Conservation (phyloP, 2,329 filamentous ascomycete genomes). For the Chaetomium strumarium region DNA sequence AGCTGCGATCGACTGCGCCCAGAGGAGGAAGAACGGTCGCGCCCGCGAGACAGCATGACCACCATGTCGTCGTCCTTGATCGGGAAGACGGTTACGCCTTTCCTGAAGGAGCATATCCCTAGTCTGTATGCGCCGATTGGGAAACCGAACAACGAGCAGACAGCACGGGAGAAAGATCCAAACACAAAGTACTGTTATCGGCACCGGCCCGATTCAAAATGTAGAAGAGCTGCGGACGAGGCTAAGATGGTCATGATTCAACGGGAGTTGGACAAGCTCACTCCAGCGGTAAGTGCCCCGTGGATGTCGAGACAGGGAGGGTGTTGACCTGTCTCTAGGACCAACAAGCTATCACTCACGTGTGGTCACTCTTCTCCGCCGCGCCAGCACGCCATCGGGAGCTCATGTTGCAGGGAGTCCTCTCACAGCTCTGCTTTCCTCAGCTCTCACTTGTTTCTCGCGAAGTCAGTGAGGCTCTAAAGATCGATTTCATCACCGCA, state of each 20-base stretch:
- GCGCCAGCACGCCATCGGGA: slow-evolving; percentile 90
- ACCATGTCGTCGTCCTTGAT: slow-evolving; percentile 62
- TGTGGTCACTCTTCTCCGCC: slow-evolving; percentile 96
- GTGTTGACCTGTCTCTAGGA: slow-evolving; percentile 42
- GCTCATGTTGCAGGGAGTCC: slow-evolving; percentile 92
- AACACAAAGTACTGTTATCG: slow-evolving; percentile 96
- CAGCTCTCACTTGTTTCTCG: slow-evolving; percentile 90
- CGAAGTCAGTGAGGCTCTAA: slow-evolving; percentile 87
- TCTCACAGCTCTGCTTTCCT: slow-evolving; percentile 95
- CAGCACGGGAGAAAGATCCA: slow-evolving; percentile 44
- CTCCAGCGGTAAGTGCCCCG: slow-evolving; percentile 7
- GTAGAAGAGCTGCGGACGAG: slow-evolving; percentile 86
- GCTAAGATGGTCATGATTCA: slow-evolving; percentile 94
- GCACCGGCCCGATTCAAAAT: slow-evolving; percentile 90
- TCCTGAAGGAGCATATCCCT: slow-evolving; percentile 86
- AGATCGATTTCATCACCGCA: slow-evolving; percentile 91
- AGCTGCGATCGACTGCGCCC: slow-evolving; percentile 47
- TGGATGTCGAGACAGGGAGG: neutral
- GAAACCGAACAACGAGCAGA: slow-evolving; percentile 43
- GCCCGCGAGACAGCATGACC: slow-evolving; percentile 34
- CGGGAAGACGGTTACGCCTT: slow-evolving; percentile 75
- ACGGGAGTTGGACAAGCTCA: slow-evolving; percentile 36
- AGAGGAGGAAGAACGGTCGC: slow-evolving; percentile 43
- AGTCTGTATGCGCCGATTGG: slow-evolving; percentile 78
- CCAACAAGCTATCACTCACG: slow-evolving; percentile 91